Percentiles rank a stretch among this genome's conserved stretches.
phyloP scores from a whole-genome alignment of 306 rosid genomes.

The Prunus davidiana region DNA sequence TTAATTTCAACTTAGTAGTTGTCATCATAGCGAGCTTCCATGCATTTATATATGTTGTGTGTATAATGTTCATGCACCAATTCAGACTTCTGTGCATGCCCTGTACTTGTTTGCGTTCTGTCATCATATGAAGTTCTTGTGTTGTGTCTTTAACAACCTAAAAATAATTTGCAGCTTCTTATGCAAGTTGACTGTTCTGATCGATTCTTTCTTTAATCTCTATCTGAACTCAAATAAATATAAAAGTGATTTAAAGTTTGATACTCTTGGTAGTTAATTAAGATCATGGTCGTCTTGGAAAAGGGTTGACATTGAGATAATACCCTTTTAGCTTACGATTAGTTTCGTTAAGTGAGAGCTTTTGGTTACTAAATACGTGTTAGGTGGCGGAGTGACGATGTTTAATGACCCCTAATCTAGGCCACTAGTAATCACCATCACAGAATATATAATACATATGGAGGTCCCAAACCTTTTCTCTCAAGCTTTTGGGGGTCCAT shows the following conservation, averaged over 20 bases:
- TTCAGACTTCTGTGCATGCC: neutral
- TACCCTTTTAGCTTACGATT: neutral
- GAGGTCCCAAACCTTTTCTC: neutral
- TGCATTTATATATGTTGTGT: neutral
- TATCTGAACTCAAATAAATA: neutral
- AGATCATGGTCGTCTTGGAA: neutral
- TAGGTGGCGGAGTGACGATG: neutral
- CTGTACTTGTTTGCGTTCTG: neutral
- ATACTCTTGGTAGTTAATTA: neutral
- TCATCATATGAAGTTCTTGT: neutral
- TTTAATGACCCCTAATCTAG: neutral
- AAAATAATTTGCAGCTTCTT: neutral
- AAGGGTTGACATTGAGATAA: neutral
- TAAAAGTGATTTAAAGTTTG: neutral
- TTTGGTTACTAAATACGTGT: neutral
- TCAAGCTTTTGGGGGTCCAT: neutral
- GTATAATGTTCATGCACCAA: neutral
- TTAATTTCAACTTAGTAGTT: neutral
- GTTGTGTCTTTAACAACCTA: neutral
- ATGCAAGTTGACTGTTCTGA: neutral
- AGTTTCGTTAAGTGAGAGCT: neutral
- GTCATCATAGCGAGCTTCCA: slow-evolving; percentile 5
- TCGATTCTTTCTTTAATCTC: neutral
- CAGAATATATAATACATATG: neutral
- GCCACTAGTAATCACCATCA: neutral